phyloP scores from a whole-genome alignment of 768 basidiomycete species.

The Tephrocybe sp. region DNA sequence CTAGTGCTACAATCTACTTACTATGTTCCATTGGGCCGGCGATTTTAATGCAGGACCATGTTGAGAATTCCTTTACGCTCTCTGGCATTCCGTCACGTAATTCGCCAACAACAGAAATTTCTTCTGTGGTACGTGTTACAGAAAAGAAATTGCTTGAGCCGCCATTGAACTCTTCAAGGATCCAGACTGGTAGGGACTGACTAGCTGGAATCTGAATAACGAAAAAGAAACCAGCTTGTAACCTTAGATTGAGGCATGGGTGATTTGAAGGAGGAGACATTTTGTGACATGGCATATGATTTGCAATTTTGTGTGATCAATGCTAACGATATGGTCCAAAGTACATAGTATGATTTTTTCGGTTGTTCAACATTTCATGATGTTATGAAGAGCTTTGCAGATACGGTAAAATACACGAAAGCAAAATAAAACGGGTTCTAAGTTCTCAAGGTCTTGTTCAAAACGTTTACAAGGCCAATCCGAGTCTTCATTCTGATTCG shows the following conservation, averaged over 20 bases:
- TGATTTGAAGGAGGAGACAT: constrained; percentile 46
- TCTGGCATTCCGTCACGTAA: constrained; percentile 33
- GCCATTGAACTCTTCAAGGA: constrained; percentile 28
- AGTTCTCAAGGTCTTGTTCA: too few species aligned
- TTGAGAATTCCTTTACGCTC: constrained; percentile 32
- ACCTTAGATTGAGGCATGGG: constrained; percentile 44
- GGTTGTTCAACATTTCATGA: too few species aligned
- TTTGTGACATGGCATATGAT: not conserved
- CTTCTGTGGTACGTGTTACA: constrained; percentile 56
- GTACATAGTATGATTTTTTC: too few species aligned
- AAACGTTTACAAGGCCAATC: too few species aligned
- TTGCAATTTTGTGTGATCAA: too few species aligned
- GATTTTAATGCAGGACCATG: constrained; percentile 62
- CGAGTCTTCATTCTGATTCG: too few species aligned
- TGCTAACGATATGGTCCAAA: too few species aligned
- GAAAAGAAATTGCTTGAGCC: constrained; percentile 40
- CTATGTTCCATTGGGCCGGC: constrained; percentile 68
- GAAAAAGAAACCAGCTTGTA: constrained; percentile 42
- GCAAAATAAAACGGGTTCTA: too few species aligned
- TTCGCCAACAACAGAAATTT: constrained; percentile 58
- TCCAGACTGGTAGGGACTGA: constrained; percentile 30
- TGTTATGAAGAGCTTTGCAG: not conserved
- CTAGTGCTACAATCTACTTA: constrained; percentile 20
- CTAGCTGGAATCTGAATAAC: constrained; percentile 39
- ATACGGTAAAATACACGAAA: too few species aligned